These are phyloP conservation scores for Raddia distichophylla DNA, from an alignment of 176 grass and related monocot genomes.

Conservation along the genomic window DNA sequence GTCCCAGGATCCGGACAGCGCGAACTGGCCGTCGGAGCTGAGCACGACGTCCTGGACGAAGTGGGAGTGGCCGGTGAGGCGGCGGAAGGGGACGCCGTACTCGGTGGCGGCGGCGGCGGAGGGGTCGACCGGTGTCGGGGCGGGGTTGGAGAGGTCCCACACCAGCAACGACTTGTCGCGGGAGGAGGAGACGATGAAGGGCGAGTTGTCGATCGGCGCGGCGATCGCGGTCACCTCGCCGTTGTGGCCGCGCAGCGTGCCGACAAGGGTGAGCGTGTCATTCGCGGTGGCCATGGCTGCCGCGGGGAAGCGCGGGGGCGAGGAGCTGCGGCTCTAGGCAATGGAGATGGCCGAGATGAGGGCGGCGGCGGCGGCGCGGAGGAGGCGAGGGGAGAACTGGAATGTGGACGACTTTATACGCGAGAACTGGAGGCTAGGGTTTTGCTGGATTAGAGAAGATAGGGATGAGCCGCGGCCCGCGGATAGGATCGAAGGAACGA, in stretches of 20 bases:
- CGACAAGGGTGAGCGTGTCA: slow-evolving; percentile 49
- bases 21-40: slow-evolving; percentile 76
- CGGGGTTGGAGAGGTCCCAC: slow-evolving; percentile 59
- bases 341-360: not conserved
- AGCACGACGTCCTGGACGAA: slow-evolving; percentile 86
- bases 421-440: slow-evolving; percentile 42
- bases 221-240: slow-evolving; percentile 69
- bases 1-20: slow-evolving; percentile 83
- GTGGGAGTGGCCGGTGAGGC: slow-evolving; percentile 81
- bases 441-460: slow-evolving; percentile 26
- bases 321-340: not conserved
- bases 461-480: no score
- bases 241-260: slow-evolving; percentile 62
- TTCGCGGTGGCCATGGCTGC: slow-evolving; percentile 47
- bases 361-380: slow-evolving; percentile 5
- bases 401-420: slow-evolving; percentile 39
- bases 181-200: slow-evolving; percentile 61
- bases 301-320: not conserved
- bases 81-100: slow-evolving; percentile 56
- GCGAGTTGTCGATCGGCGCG: slow-evolving; percentile 51
- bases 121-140: slow-evolving; percentile 17
- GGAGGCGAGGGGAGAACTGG: not conserved
- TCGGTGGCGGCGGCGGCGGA: slow-evolving; percentile 8
- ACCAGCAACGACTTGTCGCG: slow-evolving; percentile 75
- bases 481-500: not conserved